phyloP scores from a whole-genome alignment of 805 yeast genomes.

The Wickerhamiella sorbophila region DNA sequence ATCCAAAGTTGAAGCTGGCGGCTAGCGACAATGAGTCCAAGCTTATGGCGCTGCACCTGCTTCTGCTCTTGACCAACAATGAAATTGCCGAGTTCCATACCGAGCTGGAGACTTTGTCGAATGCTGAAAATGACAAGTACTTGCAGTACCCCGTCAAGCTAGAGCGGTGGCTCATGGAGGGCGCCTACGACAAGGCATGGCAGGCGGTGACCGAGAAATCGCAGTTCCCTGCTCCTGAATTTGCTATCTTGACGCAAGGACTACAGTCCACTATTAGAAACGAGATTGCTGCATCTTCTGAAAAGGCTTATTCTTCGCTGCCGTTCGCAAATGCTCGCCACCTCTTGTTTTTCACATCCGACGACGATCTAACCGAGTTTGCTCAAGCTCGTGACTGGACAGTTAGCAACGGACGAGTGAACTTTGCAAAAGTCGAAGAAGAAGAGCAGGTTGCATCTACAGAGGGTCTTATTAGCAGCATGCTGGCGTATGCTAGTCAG shows the following conservation, averaged over 20 bases:
- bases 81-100: slow-evolving; percentile 81
- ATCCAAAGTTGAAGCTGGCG: slow-evolving; percentile 27
- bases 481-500: slow-evolving; percentile 78
- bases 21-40: slow-evolving; percentile 52
- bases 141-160: slow-evolving; percentile 74
- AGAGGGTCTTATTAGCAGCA: slow-evolving; percentile 43
- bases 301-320: slow-evolving; percentile 56
- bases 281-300: slow-evolving; percentile 76
- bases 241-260: slow-evolving; percentile 51
- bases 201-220: slow-evolving; percentile 45
- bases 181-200: slow-evolving; percentile 87
- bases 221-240: slow-evolving; percentile 50
- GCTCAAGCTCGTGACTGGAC: slow-evolving; percentile 45
- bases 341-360: slow-evolving; percentile 53
- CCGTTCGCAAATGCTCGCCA: slow-evolving; percentile 76
- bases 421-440: slow-evolving; percentile 24
- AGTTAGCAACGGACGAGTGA: slow-evolving; percentile 32
- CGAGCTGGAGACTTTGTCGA: slow-evolving; percentile 61
- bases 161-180: slow-evolving; percentile 92
- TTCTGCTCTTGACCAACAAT: slow-evolving; percentile 67
- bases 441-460: slow-evolving; percentile 29
- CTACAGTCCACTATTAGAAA: slow-evolving; percentile 65
- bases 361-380: slow-evolving; percentile 39
- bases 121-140: slow-evolving; percentile 52
- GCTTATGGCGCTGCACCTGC: slow-evolving; percentile 58